Conservation (phyloP, 768 basidiomycete genomes). For the Suillus subalutaceus region DNA sequence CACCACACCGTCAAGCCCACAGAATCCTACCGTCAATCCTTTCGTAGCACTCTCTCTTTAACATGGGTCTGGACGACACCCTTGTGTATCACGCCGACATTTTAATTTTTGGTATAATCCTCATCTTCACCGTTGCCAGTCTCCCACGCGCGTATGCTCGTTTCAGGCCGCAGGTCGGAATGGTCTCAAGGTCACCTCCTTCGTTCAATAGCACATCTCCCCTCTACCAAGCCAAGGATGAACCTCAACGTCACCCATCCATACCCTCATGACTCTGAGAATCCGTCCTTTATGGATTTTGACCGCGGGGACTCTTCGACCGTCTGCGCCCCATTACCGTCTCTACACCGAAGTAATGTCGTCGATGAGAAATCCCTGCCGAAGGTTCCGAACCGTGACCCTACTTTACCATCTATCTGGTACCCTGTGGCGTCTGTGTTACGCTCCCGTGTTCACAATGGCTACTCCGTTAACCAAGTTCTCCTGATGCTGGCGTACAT, state of each 20-base stretch:
- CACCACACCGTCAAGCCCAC: neutral
- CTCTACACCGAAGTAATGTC: neutral
- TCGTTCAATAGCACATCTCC: conserved; percentile 24
- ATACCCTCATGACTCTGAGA: conserved; percentile 16
- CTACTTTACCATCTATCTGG: conserved; percentile 27
- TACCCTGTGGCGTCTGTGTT: conserved; percentile 37
- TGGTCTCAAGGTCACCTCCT: conserved; percentile 60
- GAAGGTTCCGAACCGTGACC: conserved; percentile 11
- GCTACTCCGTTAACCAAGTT: conserved; percentile 41
- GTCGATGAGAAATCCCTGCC: neutral
- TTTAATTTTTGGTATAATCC: conserved; percentile 46
- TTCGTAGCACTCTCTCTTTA: neutral
- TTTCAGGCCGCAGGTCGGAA: conserved; percentile 51
- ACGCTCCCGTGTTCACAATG: conserved; percentile 35
- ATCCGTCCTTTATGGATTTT: conserved; percentile 19
- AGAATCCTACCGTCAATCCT: neutral
- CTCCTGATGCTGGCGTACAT: conserved; percentile 41
- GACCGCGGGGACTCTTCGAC: conserved; percentile 32
- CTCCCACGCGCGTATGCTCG: conserved; percentile 57
- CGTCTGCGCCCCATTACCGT: neutral
- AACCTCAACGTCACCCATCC: conserved; percentile 10
- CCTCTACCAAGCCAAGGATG: neutral
- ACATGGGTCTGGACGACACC: neutral
- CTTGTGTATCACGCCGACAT: conserved; percentile 46
- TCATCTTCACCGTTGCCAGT: conserved; percentile 43